Evolutionary conservation across 2,329 filamentous ascomycete genomes (phyloP), one percentile per base, ranked within the genome.

Genomic region (Byssoonygena ceratinophila): DNA sequence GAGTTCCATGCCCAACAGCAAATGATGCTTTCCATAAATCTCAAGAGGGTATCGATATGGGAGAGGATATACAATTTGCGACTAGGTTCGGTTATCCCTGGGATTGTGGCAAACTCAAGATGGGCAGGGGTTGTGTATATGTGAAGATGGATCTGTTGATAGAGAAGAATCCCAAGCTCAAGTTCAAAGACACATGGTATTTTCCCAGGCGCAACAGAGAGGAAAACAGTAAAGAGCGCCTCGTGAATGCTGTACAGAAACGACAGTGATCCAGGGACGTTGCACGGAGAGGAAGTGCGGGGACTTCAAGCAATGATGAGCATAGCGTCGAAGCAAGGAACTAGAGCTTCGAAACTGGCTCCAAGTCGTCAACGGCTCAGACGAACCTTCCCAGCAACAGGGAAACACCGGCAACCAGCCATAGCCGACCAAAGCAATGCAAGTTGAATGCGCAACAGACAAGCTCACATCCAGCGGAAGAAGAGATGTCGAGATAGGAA

Each of bases 1-100:
- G 58, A 73, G 74, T 70, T 81, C 80, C 75, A 78, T 78, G 64
- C 65, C 66, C 41, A 41, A 40, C 48, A 52, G 25, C 43, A 45
- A 36, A 50, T 57, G 59, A 62, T 58, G 59, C 58, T 25, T 51
- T 18, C 20, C 31, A 51, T 20, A 18, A 37, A 20, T 45, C 18
- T 39, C 20, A 52, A 22, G 22, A 31, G 36, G 11, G 8, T n/a
- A 3, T 36, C 22, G 9, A 20, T 27, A 37, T 51, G 32, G 14
- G 32, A 8, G 11, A 2, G 14, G 2, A 16, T 34, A 34, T 22
- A 22, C 12, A 9, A 5, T 8, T 22, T n/a, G 27, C n/a, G 44
- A 39, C 18, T 27, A 25, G 27, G 27, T 45, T 31, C 8, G n/a
- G 16, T 32, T 32, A 8, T 9, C 7, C 45, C 31, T 25, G 9